phyloP scores from a whole-genome alignment of 331 rosid genomes.

The Arachis monticola region DNA sequence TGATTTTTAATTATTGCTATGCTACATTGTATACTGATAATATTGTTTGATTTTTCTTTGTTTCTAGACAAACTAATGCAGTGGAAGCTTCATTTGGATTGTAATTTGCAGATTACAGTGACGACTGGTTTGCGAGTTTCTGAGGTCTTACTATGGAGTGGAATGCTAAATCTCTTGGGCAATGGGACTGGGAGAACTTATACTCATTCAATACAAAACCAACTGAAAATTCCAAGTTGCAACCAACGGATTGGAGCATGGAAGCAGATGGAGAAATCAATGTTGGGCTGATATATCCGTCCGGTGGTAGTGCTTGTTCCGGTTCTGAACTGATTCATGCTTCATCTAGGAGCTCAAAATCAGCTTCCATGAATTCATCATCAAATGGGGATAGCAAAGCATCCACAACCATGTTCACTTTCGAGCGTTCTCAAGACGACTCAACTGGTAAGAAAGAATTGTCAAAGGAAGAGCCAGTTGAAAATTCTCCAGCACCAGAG shows the following conservation, averaged over 20 bases:
- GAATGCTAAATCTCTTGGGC: constrained; percentile 63
- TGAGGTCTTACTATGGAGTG: constrained; percentile 73
- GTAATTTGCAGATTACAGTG: constrained; percentile 52
- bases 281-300: constrained; percentile 58
- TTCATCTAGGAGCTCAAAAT: constrained; percentile 68
- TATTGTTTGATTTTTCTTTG: constrained; percentile 29
- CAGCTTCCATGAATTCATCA: constrained; percentile 79
- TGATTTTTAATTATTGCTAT: background rate
- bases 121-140: constrained; percentile 40
- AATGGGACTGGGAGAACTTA: constrained; percentile 88
- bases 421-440: constrained; percentile 62
- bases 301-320: constrained; percentile 57
- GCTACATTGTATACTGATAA: no score
- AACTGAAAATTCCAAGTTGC: constrained; percentile 62
- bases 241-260: constrained; percentile 51
- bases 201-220: constrained; percentile 57
- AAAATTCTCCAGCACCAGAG: constrained; percentile 55
- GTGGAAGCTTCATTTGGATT: constrained; percentile 15
- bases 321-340: constrained; percentile 56
- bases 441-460: constrained; percentile 55
- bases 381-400: constrained; percentile 72
- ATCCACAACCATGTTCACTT: constrained; percentile 56
- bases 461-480: constrained; percentile 48
- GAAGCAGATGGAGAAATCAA: constrained; percentile 63
- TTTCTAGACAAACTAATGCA: constrained; percentile 11